phyloP scores from a whole-genome alignment of 2,329 filamentous ascomycete genomes.

The Talaromyces verruculosus region DNA sequence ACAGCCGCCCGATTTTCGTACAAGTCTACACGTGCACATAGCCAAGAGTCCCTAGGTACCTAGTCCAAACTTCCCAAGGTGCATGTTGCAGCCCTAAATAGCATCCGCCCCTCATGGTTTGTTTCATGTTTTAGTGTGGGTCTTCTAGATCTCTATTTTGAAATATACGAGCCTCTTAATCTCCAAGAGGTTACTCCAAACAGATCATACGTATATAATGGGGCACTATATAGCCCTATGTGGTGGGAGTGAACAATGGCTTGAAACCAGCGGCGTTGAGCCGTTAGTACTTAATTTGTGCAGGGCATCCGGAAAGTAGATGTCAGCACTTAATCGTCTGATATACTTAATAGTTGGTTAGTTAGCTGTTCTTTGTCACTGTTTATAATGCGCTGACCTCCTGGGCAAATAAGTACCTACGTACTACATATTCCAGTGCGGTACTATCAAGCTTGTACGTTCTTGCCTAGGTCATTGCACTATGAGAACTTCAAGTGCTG shows the following conservation, averaged over 20 bases:
- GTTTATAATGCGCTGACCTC: not conserved
- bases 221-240: not conserved
- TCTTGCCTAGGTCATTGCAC: not conserved
- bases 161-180: not conserved
- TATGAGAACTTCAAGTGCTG: slow-evolving; percentile 1
- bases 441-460: not conserved
- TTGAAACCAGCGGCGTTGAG: not conserved
- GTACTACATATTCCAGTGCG: not conserved
- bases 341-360: not conserved
- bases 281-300: not conserved
- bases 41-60: not conserved
- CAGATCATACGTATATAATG: not conserved
- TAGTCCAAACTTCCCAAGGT: not conserved
- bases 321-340: not conserved
- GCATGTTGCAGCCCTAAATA: not conserved
- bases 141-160: not conserved
- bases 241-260: not conserved
- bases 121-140: slow-evolving; percentile 1
- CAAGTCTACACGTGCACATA: not conserved
- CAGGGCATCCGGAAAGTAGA: not conserved
- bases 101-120: not conserved
- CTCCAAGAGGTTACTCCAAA: not conserved
- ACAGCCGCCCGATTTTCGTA: not conserved
- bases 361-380: not conserved
- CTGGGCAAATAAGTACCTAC: not conserved